A percentile compares a stretch with the other conserved stretches of the same genome.
Conservation (phyloP, 345 rosid genomes). For the Eucalyptus virginea region DNA sequence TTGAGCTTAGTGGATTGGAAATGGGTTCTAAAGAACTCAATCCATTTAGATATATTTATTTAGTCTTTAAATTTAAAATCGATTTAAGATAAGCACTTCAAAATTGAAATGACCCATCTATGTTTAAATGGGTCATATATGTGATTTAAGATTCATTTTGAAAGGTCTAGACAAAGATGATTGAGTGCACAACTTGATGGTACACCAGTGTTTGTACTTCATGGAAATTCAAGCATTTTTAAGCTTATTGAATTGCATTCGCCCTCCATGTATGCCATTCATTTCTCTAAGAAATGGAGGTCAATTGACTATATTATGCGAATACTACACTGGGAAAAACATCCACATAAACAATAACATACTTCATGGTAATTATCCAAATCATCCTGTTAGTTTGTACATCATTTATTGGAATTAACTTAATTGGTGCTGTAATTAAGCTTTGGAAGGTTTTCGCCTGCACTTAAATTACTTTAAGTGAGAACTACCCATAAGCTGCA, state of each 20-base stretch:
- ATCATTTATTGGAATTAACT: not conserved
- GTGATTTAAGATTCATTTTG: too few species aligned
- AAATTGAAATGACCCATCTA: too few species aligned
- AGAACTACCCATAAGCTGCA: not conserved
- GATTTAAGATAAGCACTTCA: too few species aligned
- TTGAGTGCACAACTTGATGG: not conserved
- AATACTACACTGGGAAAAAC: not conserved
- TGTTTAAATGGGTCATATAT: too few species aligned
- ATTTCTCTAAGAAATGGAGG: not conserved
- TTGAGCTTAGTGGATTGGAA: too few species aligned
- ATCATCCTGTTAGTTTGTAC: not conserved
- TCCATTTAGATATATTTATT: too few species aligned
- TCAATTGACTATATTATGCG: not conserved
- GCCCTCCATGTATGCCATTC: not conserved
- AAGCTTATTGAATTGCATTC: not conserved
- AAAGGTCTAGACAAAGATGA: not conserved
- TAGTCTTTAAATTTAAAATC: too few species aligned
- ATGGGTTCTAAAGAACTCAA: too few species aligned
- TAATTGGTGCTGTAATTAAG: not conserved
- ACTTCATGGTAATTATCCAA: not conserved
- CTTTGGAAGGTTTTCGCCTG: not conserved
- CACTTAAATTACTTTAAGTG: not conserved
- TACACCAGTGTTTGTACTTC: not conserved
- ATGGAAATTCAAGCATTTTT: not conserved
- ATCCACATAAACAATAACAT: not conserved